Evolutionary conservation across 148 eudicot species (phyloP).

Genomic region (Pharnaceum exiguum): DNA sequence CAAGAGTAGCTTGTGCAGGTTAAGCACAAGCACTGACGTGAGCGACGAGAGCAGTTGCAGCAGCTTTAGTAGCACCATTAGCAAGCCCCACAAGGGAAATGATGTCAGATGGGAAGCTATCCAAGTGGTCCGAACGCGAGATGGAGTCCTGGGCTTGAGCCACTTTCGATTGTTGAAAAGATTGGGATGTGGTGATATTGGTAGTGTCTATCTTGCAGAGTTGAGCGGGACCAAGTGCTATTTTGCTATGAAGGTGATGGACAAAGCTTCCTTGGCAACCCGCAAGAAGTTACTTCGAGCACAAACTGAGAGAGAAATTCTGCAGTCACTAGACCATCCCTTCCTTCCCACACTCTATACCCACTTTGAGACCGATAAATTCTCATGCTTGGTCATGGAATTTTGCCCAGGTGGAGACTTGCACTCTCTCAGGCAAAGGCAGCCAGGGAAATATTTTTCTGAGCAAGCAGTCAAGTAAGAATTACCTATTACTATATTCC

Average conservation of each 20-base stretch:
- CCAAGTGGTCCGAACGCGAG: constrained; percentile 47
- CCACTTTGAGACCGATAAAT: constrained; percentile 70
- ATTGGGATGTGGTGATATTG: constrained; percentile 75
- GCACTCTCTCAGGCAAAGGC: constrained; percentile 70
- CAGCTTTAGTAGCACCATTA: constrained; percentile 60
- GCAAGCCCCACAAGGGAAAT: constrained; percentile 65
- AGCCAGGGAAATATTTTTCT: constrained; percentile 61
- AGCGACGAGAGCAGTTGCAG: constrained; percentile 73
- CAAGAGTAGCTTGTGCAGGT: constrained; percentile 59
- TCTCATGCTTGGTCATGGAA: constrained; percentile 77
- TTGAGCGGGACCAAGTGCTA: constrained; percentile 56
- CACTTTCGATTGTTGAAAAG: constrained; percentile 63
- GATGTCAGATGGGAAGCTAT: constrained; percentile 75
- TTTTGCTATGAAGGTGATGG: constrained; percentile 81
- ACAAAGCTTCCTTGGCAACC: constrained; percentile 57
- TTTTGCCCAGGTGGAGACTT: constrained; percentile 75
- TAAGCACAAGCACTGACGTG: constrained; percentile 60
- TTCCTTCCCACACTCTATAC: constrained; percentile 63
- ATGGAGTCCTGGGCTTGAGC: constrained; percentile 50
- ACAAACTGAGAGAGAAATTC: constrained; percentile 65
- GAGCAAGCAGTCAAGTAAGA: constrained; percentile 72
- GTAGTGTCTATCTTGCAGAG: constrained; percentile 67
- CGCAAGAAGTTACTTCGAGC: constrained; percentile 68
- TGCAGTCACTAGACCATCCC: constrained; percentile 59
- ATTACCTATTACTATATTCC: not conserved